phyloP scores from a whole-genome alignment of 108 stramenopile species.

The Thalassiosira profunda region DNA sequence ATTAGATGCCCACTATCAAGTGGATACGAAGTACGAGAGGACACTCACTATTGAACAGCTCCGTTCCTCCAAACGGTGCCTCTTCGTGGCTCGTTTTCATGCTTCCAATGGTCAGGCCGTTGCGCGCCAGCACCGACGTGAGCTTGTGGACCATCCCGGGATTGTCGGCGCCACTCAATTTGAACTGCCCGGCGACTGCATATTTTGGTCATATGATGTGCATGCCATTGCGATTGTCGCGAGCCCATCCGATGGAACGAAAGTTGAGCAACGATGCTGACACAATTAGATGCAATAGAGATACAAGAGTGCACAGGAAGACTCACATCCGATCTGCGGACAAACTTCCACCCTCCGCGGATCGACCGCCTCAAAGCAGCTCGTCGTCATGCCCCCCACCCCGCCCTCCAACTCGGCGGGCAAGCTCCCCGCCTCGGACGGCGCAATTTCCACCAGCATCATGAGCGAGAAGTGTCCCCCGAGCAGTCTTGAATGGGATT shows the following conservation, averaged over 20 bases:
- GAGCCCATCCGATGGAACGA: not conserved
- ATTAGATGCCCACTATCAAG: too few relatives aligned
- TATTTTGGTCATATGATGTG: not conserved
- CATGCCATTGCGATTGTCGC: not conserved
- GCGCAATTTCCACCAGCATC: conserved; percentile 72
- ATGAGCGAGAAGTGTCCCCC: conserved; percentile 76
- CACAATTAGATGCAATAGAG: not conserved
- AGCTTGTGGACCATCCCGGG: conserved; percentile 81
- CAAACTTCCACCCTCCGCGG: conserved; percentile 23
- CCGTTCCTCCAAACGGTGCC: conserved; percentile 33
- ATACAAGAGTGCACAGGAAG: not conserved
- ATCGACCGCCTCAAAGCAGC: conserved; percentile 47
- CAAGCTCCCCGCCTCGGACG: conserved; percentile 31
- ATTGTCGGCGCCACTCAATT: conserved; percentile 72
- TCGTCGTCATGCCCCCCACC: conserved; percentile 60
- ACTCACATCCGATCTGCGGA: conserved; percentile 53
- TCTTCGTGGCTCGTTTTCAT: conserved; percentile 70
- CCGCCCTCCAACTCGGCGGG: conserved; percentile 28
- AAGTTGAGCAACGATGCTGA: not conserved
- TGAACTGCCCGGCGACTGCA: conserved; percentile 47
- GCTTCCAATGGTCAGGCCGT: conserved; percentile 62
- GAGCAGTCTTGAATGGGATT: conserved; percentile 62
- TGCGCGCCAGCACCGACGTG: conserved; percentile 59
- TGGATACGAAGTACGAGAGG: not conserved
- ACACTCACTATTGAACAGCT: conserved; percentile 25